phyloP scores from a whole-genome alignment of 192 early-diverging fungal species.

The Umbelopsis sp. region DNA sequence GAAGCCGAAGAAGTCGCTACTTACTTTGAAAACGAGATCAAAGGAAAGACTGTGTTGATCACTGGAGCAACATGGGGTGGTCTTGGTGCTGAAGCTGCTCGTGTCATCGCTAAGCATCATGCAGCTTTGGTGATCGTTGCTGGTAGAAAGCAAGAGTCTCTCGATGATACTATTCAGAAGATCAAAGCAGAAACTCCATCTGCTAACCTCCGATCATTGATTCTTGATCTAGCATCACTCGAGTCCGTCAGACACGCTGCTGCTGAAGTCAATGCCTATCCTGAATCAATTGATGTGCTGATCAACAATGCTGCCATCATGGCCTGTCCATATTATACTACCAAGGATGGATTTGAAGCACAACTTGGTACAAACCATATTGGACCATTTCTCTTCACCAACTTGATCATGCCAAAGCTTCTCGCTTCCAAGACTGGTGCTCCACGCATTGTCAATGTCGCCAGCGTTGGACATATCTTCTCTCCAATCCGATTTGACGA shows the following conservation, averaged over 20 bases:
- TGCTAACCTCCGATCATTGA: conserved; percentile 20
- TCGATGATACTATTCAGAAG: conserved; percentile 13
- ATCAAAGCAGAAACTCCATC: conserved; percentile 26
- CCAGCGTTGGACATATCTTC: neutral
- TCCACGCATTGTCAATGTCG: neutral
- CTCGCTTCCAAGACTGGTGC: conserved; percentile 15
- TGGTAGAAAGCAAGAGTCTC: conserved; percentile 22
- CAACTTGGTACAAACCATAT: conserved; percentile 72
- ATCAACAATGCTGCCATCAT: conserved; percentile 45
- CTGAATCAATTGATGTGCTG: conserved; percentile 11
- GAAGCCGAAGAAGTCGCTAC: neutral
- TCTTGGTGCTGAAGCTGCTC: neutral
- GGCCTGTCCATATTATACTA: conserved; percentile 51
- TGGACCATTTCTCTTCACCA: conserved; percentile 51
- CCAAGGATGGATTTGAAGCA: conserved; percentile 61
- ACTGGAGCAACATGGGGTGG: neutral
- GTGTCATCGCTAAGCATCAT: neutral
- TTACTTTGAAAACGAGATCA: neutral
- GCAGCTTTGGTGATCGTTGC: conserved; percentile 16
- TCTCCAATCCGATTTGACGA: neutral
- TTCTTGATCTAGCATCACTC: conserved; percentile 32
- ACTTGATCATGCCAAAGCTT: neutral
- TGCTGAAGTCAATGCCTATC: conserved; percentile 11
- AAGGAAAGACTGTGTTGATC: conserved; percentile 1
- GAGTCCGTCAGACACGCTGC: conserved; percentile 34